Base-by-base conservation (phyloP, 139 green algal genomes). In the Chlamydomonas asymmetrica region DNA sequence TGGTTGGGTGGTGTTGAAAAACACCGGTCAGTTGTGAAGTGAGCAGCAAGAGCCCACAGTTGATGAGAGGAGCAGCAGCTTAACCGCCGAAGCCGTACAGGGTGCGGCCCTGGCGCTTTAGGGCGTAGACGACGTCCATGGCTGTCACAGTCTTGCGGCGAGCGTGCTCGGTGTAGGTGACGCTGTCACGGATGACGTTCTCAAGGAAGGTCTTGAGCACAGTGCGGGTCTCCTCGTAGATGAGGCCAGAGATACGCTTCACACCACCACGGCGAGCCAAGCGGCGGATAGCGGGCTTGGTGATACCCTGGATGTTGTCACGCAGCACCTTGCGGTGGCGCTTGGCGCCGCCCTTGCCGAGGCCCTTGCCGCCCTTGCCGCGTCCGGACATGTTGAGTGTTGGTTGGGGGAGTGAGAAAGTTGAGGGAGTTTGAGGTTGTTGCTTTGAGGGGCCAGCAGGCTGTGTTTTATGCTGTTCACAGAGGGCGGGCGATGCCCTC, bases 141-240 rank as follows among this genome's bases (percentile, higher is more conserved):
- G 94, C 94, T 29, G 94, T 97, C 39, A 98, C 94, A 23, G 94
- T 98, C 93, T 98, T 98, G 77, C 94, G 88, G 66, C 93, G 86
- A 40, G 94, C 94, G 89, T 98, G 94, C 92, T 98, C 94, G 59
- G 94, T 97, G 92, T 98, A 98, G 80, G 95, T 98, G 39, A 98
- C 95, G 31, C 93, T 91, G 77, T 98, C 94, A 63, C 94, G 87
- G 80, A 96, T 93, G 38, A 97, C 92, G 80, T 95, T 96, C 88
- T 97, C 92, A 50, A 97, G 89, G 87, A 97, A 97, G 61, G 94
- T 89, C 89, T 97, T 96, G 62, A 96, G 89, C 48, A 96, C 91
- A 43, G 89, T 90, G 75, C 91, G 88, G 40, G 91, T 96, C 87
- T 97, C 92, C 82, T 96, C 92, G 78, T 96, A 96, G 88, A 97